Evolutionary conservation across 2,329 filamentous ascomycete genomes (phyloP).

Genomic region (Neurospora sp.): DNA sequence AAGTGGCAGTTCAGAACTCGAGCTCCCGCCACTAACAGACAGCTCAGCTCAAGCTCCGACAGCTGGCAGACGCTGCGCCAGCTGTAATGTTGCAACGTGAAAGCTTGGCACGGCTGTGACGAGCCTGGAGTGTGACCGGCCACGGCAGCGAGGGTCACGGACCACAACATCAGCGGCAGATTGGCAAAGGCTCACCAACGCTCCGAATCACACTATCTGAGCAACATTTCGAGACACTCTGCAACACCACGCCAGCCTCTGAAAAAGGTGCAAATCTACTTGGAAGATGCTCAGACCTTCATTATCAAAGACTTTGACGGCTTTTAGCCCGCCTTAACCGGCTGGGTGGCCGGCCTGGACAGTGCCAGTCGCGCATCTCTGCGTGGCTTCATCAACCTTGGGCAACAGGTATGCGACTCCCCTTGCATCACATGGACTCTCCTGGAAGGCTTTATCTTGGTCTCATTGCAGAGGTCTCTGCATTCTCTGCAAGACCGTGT

Average conservation of each 20-base stretch:
- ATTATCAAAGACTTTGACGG: slow-evolving; percentile 5
- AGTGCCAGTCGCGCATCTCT: slow-evolving; percentile 4
- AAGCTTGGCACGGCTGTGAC: background rate
- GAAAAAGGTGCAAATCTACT: slow-evolving; percentile 2
- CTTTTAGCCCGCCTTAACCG: slow-evolving; percentile 5
- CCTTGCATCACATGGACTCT: background rate
- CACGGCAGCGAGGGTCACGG: background rate
- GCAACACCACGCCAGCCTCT: slow-evolving; percentile 6
- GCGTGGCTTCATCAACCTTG: background rate
- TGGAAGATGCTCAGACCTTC: slow-evolving; percentile 3
- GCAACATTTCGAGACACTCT: slow-evolving; percentile 3
- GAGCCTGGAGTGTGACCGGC: background rate
- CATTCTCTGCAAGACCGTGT: background rate
- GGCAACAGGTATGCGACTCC: slow-evolving; percentile 9
- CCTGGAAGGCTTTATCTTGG: background rate
- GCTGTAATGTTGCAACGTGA: background rate
- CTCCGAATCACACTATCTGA: slow-evolving; percentile 5
- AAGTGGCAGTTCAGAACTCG: background rate
- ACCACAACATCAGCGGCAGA: slow-evolving; percentile 4
- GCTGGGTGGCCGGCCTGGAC: slow-evolving; percentile 2
- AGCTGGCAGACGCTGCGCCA: background rate
- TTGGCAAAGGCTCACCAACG: slow-evolving; percentile 1
- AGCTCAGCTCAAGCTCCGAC: background rate
- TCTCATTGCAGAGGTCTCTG: slow-evolving; percentile 2
- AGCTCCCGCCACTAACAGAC: background rate